These are phyloP conservation scores for Kuraishia cidri DNA, from an alignment of 805 yeast species.

Conservation along the genomic window DNA sequence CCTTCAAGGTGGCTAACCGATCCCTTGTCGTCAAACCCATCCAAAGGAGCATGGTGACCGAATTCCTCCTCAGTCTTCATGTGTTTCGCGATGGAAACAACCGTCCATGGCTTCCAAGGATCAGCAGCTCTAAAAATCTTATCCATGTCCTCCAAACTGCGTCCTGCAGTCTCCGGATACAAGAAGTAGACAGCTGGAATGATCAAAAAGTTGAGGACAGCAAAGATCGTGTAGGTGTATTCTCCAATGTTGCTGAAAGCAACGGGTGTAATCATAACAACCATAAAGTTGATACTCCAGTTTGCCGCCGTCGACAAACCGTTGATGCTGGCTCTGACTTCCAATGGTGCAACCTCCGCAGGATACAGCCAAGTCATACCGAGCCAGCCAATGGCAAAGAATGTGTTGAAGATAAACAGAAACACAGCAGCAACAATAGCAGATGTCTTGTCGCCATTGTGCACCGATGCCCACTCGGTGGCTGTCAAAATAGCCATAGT, in stretches of 20 bases:
- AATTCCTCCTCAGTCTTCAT: not conserved
- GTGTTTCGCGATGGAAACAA: not conserved
- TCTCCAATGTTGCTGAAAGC: slow-evolving; percentile 27
- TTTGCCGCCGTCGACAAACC: slow-evolving; percentile 46
- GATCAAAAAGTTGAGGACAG: slow-evolving; percentile 11
- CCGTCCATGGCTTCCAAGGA: not conserved
- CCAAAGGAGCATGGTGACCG: no score
- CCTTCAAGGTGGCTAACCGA: no score
- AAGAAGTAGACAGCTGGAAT: slow-evolving; percentile 30
- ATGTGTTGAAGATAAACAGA: slow-evolving; percentile 31
- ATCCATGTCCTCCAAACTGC: slow-evolving; percentile 38
- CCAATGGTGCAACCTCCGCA: slow-evolving; percentile 47
- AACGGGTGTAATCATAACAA: slow-evolving; percentile 44
- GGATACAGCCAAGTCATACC: slow-evolving; percentile 45
- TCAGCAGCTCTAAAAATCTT: slow-evolving; percentile 6
- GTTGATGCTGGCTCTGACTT: slow-evolving; percentile 40
- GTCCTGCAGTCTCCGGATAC: slow-evolving; percentile 38
- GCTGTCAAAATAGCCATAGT: slow-evolving; percentile 37
- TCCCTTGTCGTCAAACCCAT: no score
- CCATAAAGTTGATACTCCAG: slow-evolving; percentile 50
- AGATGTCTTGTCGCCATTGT: slow-evolving; percentile 10
- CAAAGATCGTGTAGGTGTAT: slow-evolving; percentile 35
- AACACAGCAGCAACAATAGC: slow-evolving; percentile 38
- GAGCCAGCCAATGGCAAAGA: slow-evolving; percentile 37
- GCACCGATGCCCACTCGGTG: no score